Evolutionary conservation across 169 alveolate genomes (phyloP).

Genomic region (Eimeria acervulina): DNA sequence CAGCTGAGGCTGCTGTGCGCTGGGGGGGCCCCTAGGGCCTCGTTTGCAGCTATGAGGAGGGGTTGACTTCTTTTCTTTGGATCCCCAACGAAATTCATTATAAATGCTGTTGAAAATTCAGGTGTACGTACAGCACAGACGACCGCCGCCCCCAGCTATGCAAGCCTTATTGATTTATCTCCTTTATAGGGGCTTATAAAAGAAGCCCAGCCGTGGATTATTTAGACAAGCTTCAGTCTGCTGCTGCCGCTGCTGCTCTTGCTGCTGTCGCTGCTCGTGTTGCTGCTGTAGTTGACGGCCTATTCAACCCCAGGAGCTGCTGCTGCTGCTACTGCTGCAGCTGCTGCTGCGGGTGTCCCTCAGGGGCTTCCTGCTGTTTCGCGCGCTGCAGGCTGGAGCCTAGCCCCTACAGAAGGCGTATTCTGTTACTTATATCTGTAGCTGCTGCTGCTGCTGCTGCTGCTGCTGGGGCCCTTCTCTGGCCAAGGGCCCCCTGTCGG

Average conservation of each 20-base stretch:
- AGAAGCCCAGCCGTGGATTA: no score
- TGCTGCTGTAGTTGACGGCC: background rate
- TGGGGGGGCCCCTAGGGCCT: no score
- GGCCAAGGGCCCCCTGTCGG: background rate
- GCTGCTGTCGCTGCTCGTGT: conserved; percentile 4
- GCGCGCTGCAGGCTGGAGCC: background rate
- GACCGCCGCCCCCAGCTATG: no score
- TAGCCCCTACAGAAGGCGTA: background rate
- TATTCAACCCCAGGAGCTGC: background rate
- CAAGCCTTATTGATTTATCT: no score
- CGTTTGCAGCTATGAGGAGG: no score
- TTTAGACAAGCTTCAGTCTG: background rate
- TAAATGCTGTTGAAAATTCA: no score
- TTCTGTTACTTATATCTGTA: background rate
- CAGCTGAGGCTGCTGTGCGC: no score
- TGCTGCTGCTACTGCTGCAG: background rate
- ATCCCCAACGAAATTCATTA: no score
- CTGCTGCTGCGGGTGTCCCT: background rate
- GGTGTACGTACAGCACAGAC: no score
- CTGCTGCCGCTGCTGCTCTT: conserved; percentile 35
- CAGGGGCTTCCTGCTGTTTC: background rate
- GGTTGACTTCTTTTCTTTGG: no score
- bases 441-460: background rate
- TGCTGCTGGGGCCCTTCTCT: conserved; percentile 37
- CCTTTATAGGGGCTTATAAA: no score